phyloP scores from a whole-genome alignment of 2,329 filamentous ascomycete genomes.

The Stagonosporopsis vannaccii region DNA sequence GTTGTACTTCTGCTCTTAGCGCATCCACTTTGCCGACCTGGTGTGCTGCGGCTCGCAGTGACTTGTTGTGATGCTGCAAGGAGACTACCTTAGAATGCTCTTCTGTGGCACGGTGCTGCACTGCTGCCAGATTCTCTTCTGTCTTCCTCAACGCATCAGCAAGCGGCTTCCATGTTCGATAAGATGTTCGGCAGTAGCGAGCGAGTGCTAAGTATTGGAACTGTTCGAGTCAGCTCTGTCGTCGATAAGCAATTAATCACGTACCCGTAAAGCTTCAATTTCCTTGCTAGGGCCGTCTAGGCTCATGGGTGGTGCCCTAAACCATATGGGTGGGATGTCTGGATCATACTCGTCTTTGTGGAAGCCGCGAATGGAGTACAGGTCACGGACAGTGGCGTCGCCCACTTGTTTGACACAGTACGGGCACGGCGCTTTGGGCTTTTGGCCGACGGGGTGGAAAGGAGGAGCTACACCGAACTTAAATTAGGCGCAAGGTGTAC shows the following conservation, averaged over 20 bases:
- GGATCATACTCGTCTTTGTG: slow-evolving; percentile 52
- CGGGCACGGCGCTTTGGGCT: slow-evolving; percentile 55
- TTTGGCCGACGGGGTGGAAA: slow-evolving; percentile 53
- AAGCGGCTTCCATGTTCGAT: slow-evolving; percentile 29
- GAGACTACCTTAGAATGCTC: slow-evolving; percentile 42
- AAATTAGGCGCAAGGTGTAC: not conserved
- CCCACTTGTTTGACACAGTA: slow-evolving; percentile 50
- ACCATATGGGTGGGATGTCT: slow-evolving; percentile 53
- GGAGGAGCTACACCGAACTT: slow-evolving; percentile 48
- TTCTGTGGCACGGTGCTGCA: slow-evolving; percentile 45
- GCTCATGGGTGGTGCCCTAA: slow-evolving; percentile 54
- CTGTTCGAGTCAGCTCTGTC: slow-evolving; percentile 39
- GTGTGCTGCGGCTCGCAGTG: slow-evolving; percentile 20
- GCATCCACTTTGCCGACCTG: slow-evolving; percentile 12
- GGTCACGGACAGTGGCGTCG: slow-evolving; percentile 45
- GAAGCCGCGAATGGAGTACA: slow-evolving; percentile 57
- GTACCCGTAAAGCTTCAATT: slow-evolving; percentile 54
- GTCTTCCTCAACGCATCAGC: slow-evolving; percentile 19
- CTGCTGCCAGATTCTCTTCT: slow-evolving; percentile 37
- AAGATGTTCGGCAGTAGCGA: slow-evolving; percentile 36
- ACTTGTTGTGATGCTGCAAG: slow-evolving; percentile 33
- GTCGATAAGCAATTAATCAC: not conserved
- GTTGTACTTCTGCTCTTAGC: slow-evolving; percentile 24
- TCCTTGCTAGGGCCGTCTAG: slow-evolving; percentile 47
- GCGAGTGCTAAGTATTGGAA: slow-evolving; percentile 55